Conservation (phyloP, 345 rosid species). For the Stellera chamaejasme region DNA sequence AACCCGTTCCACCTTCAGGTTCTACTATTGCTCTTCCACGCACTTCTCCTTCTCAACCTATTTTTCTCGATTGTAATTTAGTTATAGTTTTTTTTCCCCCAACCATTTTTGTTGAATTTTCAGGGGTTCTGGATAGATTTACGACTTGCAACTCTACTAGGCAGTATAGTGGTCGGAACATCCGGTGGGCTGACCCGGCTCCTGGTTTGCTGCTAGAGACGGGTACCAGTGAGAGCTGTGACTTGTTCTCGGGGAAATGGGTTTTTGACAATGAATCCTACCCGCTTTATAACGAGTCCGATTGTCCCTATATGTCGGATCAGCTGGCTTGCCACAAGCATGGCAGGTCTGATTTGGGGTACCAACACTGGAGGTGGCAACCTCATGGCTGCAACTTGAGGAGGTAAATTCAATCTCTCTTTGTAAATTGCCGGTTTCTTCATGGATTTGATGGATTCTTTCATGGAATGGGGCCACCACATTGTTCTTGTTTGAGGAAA, state of each 20-base stretch:
- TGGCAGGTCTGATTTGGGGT: constrained; percentile 76
- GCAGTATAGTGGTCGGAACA: constrained; percentile 58
- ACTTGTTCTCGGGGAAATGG: constrained; percentile 87
- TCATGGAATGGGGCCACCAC: no score
- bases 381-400: constrained; percentile 81
- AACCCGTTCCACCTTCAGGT: constrained; percentile 33
- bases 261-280: constrained; percentile 62
- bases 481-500: no score
- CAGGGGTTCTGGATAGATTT: constrained; percentile 82
- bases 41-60: not conserved
- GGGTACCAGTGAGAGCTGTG: constrained; percentile 42
- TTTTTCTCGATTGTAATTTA: not conserved
- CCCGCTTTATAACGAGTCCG: constrained; percentile 76
- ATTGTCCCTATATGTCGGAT: constrained; percentile 96
- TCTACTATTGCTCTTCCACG: not conserved
- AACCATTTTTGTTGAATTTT: not conserved
- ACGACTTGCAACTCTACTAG: constrained; percentile 62
- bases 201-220: constrained; percentile 23
- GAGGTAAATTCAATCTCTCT: constrained; percentile 25
- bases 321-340: constrained; percentile 94
- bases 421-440: no score
- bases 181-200: constrained; percentile 34
- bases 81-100: not conserved
- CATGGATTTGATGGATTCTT: no score
- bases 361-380: constrained; percentile 96